Evolutionary conservation across 108 stramenopile genomes (phyloP).

Genomic region (Cylindrotheca fusiformis): DNA sequence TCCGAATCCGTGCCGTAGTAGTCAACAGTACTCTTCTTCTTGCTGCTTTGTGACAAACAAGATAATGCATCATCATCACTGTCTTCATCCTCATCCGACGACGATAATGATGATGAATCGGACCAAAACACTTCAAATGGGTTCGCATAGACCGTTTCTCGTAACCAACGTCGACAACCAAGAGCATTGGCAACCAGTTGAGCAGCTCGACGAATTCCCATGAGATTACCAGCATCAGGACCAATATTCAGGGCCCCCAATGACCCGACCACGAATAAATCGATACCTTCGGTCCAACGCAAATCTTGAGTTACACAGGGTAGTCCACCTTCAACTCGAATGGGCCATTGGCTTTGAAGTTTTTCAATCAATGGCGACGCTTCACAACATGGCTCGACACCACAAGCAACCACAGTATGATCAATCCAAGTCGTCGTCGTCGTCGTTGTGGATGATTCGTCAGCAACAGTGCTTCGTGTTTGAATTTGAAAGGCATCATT

Average conservation of each 20-base stretch:
- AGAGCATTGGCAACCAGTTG: slow-evolving; percentile 46
- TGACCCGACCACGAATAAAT: slow-evolving; percentile 55
- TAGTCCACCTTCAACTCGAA: slow-evolving; percentile 43
- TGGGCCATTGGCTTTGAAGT: slow-evolving; percentile 24
- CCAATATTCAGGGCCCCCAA: slow-evolving; percentile 56
- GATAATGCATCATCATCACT: too few species aligned
- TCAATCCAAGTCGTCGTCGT: not conserved
- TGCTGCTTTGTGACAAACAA: too few species aligned
- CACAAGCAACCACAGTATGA: slow-evolving; percentile 60
- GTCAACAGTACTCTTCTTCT: too few species aligned
- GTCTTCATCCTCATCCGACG: too few species aligned
- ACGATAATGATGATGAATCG: not conserved
- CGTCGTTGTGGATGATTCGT: slow-evolving; percentile 5
- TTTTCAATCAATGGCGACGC: slow-evolving; percentile 25
- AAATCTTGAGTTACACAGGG: slow-evolving; percentile 56
- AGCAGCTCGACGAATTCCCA: slow-evolving; percentile 68
- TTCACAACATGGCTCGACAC: slow-evolving; percentile 45
- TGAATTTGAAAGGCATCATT: not conserved
- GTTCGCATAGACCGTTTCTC: slow-evolving; percentile 33
- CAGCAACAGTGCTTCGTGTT: not conserved
- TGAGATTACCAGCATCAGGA: slow-evolving; percentile 69
- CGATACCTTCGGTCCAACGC: slow-evolving; percentile 34
- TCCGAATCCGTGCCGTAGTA: too few species aligned
- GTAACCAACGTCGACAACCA: slow-evolving; percentile 46
- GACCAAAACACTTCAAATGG: slow-evolving; percentile 21